phyloP scores from a whole-genome alignment of 805 yeast genomes.

The Sporopachydermia lactativora region DNA sequence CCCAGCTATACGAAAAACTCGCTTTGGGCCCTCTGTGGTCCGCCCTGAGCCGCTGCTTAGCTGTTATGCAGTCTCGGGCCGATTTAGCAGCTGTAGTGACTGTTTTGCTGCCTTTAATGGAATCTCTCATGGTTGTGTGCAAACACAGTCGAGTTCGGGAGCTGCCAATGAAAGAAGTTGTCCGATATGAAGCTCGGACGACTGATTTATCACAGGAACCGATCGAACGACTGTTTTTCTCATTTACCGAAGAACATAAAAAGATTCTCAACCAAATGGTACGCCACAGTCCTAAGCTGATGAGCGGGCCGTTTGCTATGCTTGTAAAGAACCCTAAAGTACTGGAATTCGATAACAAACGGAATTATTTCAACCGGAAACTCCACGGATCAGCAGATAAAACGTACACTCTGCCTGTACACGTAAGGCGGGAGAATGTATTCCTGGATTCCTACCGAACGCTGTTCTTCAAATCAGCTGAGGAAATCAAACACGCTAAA shows the following conservation, averaged over 20 bases:
- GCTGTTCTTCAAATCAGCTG: constrained; percentile 61
- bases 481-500: constrained; percentile 57
- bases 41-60: constrained; percentile 59
- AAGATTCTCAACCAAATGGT: constrained; percentile 86
- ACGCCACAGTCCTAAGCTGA: constrained; percentile 74
- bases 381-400: constrained; percentile 37
- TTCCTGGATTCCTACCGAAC: constrained; percentile 83
- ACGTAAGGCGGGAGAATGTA: constrained; percentile 78
- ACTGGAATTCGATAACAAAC: constrained; percentile 88
- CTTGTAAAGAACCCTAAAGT: constrained; percentile 79
- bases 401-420: constrained; percentile 35
- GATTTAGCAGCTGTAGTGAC: constrained; percentile 56
- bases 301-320: constrained; percentile 93
- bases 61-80: constrained; percentile 44
- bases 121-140: constrained; percentile 91
- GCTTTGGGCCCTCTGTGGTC: constrained; percentile 77
- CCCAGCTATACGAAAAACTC: constrained; percentile 47
- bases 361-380: constrained; percentile 67
- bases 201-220: constrained; percentile 63
- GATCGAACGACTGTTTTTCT: constrained; percentile 63
- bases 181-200: constrained; percentile 43
- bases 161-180: constrained; percentile 35
- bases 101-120: constrained; percentile 73
- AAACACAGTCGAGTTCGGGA: constrained; percentile 62
- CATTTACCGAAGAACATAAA: constrained; percentile 81